phyloP scores from a whole-genome alignment of 1,139 yeast genomes.

The Debaryomyces robertsiae region DNA sequence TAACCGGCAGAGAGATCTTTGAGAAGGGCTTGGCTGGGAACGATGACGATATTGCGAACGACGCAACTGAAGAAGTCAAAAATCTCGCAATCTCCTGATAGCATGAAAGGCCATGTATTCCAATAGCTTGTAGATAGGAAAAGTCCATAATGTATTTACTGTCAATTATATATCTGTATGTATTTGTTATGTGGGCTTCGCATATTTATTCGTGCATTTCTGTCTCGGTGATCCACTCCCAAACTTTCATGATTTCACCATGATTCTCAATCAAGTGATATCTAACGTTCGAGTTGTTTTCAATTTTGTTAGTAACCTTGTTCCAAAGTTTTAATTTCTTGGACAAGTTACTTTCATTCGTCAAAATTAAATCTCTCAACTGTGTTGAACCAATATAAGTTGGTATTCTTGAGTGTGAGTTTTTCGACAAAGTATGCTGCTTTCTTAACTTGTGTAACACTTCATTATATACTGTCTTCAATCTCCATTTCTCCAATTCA shows the following conservation, averaged over 20 bases:
- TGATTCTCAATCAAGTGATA: slow-evolving; percentile 66
- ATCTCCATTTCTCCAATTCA: slow-evolving; percentile 30
- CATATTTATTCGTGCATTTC: slow-evolving; percentile 13
- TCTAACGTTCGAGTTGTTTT: slow-evolving; percentile 64
- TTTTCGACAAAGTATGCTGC: slow-evolving; percentile 34
- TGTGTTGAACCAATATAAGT: slow-evolving; percentile 73
- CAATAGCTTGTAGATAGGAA: slow-evolving; percentile 4
- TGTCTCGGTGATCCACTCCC: slow-evolving; percentile 79
- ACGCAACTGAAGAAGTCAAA: slow-evolving; percentile 29
- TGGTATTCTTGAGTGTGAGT: slow-evolving; percentile 28
- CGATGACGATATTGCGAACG: slow-evolving; percentile 38
- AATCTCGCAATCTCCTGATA: slow-evolving; percentile 8
- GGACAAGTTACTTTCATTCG: slow-evolving; percentile 44
- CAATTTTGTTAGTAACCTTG: slow-evolving; percentile 60
- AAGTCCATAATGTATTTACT: slow-evolving; percentile 1
- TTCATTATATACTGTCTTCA: slow-evolving; percentile 41
- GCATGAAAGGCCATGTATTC: not conserved
- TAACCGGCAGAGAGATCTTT: slow-evolving; percentile 87
- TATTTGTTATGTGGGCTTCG: too few species aligned
- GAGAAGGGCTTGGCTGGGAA: slow-evolving; percentile 82
- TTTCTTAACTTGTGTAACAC: slow-evolving; percentile 50
- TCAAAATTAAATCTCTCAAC: slow-evolving; percentile 68
- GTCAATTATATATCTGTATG: slow-evolving; percentile 6
- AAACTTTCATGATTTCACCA: slow-evolving; percentile 85
- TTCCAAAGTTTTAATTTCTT: slow-evolving; percentile 63